Evolutionary conservation across 352 stramenopile genomes (phyloP).

Genomic region (Globisporangium okanoganense): DNA sequence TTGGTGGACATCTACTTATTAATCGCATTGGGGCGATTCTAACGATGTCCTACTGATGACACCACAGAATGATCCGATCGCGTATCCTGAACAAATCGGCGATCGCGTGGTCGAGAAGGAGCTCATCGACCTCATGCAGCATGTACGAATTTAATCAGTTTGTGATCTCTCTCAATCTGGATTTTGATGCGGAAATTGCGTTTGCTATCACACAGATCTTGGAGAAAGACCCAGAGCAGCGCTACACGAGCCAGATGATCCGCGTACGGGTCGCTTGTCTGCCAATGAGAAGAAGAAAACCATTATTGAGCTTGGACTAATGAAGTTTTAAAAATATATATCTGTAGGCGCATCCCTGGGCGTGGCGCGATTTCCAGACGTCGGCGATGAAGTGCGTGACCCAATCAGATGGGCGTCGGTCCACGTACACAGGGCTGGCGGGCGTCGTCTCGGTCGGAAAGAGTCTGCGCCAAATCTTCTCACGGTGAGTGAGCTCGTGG

Average conservation of each 20-base stretch:
- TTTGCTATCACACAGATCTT: constrained; percentile 45
- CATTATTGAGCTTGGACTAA: no score
- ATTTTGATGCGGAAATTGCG: neutral
- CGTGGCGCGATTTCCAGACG: constrained; percentile 69
- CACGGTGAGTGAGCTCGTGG: constrained; percentile 23
- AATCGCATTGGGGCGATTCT: neutral
- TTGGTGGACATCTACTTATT: neutral
- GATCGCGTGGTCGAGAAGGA: constrained; percentile 48
- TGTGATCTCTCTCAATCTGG: neutral
- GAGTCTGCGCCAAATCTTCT: constrained; percentile 51
- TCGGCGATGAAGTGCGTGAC: constrained; percentile 68
- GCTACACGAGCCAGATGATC: constrained; percentile 65
- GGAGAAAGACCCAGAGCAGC: constrained; percentile 59
- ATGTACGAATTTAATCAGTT: constrained; percentile 40
- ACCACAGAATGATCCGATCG: constrained; percentile 55
- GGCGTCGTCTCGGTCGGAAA: constrained; percentile 51
- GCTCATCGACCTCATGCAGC: constrained; percentile 60
- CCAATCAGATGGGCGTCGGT: constrained; percentile 35
- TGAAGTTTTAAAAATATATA: no score
- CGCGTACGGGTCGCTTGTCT: constrained; percentile 40
- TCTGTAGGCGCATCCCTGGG: constrained; percentile 54
- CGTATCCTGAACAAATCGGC: constrained; percentile 38
- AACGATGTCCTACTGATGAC: neutral
- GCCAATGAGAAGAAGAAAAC: neutral
- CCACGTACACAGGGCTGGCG: constrained; percentile 40